These are phyloP conservation scores for Cinnamomum chago DNA, from an alignment of 164 flowering plant genomes.

Conservation along the genomic window DNA sequence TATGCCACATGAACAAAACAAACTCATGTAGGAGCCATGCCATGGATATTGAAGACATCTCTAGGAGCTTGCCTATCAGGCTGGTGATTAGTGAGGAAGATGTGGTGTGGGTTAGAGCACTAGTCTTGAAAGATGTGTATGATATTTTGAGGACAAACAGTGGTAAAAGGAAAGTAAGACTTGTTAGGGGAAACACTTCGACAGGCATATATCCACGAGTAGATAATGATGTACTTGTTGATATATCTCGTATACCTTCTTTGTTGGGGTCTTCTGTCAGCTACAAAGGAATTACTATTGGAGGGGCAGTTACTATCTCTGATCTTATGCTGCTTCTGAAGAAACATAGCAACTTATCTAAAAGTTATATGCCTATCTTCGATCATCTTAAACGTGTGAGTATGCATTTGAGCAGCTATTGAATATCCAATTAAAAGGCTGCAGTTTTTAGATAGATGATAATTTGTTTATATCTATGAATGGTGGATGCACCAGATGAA, in stretches of 20 bases:
- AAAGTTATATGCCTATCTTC: constrained; percentile 2
- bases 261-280: background rate
- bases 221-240: constrained; percentile 3
- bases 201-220: constrained; percentile 7
- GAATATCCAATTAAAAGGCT: background rate
- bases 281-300: background rate
- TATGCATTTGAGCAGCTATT: background rate
- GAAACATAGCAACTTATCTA: constrained; percentile 8
- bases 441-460: background rate
- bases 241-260: constrained; percentile 9
- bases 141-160: constrained; percentile 5
- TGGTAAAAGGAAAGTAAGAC: constrained; percentile 8
- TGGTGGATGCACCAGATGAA: too few species aligned
- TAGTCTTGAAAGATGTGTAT: constrained; percentile 3
- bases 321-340: constrained; percentile 8
- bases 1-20: background rate
- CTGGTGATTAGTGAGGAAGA: constrained; percentile 1
- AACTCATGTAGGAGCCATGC: background rate
- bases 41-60: constrained; percentile 9
- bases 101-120: constrained; percentile 9
- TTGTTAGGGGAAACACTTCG: constrained; percentile 9
- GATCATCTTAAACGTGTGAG: constrained; percentile 9
- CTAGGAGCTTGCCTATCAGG: constrained; percentile 2
- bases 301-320: constrained; percentile 9
- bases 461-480: too few species aligned